Conservation (phyloP, 345 rosid genomes). For the Murraya paniculata region DNA sequence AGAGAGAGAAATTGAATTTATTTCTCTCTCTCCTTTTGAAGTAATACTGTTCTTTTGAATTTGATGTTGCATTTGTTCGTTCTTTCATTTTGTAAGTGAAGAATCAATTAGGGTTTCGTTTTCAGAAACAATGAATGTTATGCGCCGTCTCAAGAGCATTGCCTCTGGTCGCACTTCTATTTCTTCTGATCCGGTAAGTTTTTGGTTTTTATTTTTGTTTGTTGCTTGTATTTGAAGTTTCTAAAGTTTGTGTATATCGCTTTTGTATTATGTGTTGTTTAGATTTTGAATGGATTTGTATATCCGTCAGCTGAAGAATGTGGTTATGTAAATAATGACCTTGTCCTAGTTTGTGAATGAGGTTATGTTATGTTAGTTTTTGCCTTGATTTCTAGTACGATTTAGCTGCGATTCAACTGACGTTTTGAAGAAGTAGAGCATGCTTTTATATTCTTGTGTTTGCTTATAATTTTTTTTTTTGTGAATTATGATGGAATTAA, state of each 20-base stretch:
- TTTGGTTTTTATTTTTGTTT: not conserved
- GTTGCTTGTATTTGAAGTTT: not conserved
- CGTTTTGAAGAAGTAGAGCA: not conserved
- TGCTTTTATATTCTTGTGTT: not conserved
- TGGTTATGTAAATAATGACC: not conserved
- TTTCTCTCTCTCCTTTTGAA: slow-evolving; percentile 36
- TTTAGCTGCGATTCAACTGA: not conserved
- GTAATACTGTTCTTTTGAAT: slow-evolving; percentile 4
- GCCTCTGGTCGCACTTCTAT: slow-evolving; percentile 87
- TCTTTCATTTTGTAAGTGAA: slow-evolving; percentile 3
- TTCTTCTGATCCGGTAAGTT: slow-evolving; percentile 79
- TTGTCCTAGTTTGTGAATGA: not conserved
- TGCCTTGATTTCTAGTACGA: not conserved
- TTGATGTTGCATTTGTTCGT: not conserved
- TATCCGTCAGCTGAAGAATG: slow-evolving; percentile 1
- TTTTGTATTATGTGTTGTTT: not conserved
- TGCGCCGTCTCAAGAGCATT: slow-evolving; percentile 95
- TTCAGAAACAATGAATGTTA: slow-evolving; percentile 64
- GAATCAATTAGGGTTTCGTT: slow-evolving; percentile 27
- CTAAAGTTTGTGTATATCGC: not conserved
- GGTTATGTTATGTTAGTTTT: not conserved
- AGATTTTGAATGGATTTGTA: not conserved
- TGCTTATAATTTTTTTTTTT: not conserved
- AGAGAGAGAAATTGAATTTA: slow-evolving; percentile 31
- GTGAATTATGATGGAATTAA: not conserved